These are phyloP conservation scores for Nematocida parisii DNA, from an alignment of 371 early-diverging fungal species.

Conservation along the genomic window DNA sequence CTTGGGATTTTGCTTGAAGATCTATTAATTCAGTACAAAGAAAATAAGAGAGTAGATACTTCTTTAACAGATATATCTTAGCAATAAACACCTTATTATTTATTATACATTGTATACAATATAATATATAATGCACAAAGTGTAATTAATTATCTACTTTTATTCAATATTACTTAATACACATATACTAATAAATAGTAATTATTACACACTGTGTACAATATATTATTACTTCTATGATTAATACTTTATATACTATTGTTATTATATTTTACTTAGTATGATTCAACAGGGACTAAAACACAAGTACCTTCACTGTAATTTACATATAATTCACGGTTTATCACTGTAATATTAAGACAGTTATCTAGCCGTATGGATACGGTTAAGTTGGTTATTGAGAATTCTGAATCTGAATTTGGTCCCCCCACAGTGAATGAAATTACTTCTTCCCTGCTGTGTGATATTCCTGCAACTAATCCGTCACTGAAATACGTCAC, in stretches of 20 bases:
- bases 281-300: conserved; percentile 7
- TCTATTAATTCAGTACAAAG: no score
- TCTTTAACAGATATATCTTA: no score
- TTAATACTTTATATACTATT: background rate
- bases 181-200: no score
- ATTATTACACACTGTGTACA: no score
- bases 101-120: no score
- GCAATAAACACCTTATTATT: no score
- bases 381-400: conserved; percentile 32
- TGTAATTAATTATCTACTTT: no score
- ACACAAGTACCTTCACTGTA: conserved; percentile 13
- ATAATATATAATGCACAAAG: no score
- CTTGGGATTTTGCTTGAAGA: no score
- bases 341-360: background rate
- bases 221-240: no score
- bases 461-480: conserved; percentile 40
- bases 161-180: no score
- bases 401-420: conserved; percentile 31
- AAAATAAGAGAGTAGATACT: no score
- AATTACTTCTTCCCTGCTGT: conserved; percentile 35
- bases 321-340: conserved; percentile 5
- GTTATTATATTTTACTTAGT: background rate
- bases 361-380: conserved; percentile 13
- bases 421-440: conserved; percentile 49
- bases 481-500: conserved; percentile 16